Evolutionary conservation across 2,329 filamentous ascomycete genomes (phyloP), one percentile per base, ranked within the genome.

Genomic region (Aureobasidium sp.): DNA sequence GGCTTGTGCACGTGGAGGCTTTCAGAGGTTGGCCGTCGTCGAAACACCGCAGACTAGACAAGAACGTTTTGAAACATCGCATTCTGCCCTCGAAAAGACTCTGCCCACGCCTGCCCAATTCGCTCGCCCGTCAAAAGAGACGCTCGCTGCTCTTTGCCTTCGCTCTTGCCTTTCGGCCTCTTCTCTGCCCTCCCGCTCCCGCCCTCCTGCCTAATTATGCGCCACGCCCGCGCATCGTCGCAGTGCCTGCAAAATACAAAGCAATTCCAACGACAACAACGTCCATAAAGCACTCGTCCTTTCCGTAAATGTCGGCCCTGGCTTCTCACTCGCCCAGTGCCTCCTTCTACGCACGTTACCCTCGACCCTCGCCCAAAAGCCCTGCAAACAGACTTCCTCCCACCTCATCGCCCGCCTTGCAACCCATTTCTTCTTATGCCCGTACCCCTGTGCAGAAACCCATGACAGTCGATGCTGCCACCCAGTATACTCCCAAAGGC

Each of bases 401-500:
- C 13, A 39, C 62, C 16, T 57, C 64, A 14, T 61, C 49, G 25
- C 59, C 41, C n/a, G 42, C 37, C 10, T 11, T 45, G 25, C 45
- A 48, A 21, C 36, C 62, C 27, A 30, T n/a, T 32, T 30, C 51
- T 21, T 53, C 45, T 36, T 36, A 61, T 61, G 55, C 34, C 57
- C 62, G 27, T n/a, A 54, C 47, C 27, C 65, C 53, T 45, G 50
- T 54, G 47, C 51, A 30, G 27, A 62, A 59, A 30, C 42, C 59
- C n/a, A 49, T 61, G 62, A 64, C 48, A 71, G 75, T 76, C 62
- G 79, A 83, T 74, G 75, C 75, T 37, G 77, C 74, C 62, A 83
- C 81, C 39, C 81, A 84, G 70, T 84, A 82, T 70, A 81, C 79
- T 47, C 80, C 79, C 48, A 75, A 78, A 61, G 75, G 74, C 62